Base-by-base conservation (phyloP, 768 basidiomycete genomes). In the Mycena galopus region DNA sequence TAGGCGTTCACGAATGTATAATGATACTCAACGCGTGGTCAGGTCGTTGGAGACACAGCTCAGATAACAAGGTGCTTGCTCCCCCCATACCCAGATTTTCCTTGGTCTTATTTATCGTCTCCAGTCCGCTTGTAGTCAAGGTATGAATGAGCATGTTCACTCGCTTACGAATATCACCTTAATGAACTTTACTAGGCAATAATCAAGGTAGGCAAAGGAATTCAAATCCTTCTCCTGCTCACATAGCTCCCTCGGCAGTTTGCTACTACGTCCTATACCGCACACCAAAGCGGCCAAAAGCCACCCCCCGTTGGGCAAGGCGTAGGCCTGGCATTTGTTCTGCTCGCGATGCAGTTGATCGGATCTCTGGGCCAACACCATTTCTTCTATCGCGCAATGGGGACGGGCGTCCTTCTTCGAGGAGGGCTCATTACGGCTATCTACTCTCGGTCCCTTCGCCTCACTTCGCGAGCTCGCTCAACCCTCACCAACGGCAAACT, bases 221-320 rank as follows among this genome's bases (percentile, higher is more conserved):
- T n/a, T 12, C 19, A 19, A n/a, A 5, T 14, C 42, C 23, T 29
- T 50, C 7, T 11, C 2, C 32, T 25, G n/a, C 42, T 63, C 19
- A 56, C 92, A 92, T 3, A 89, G 88, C 14, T 88, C 95, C 79
- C 44, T 3, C 42, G 92, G 95, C 88, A 85, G 55, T 96, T 95
- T 78, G 89, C 89, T 0, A 85, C 88, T 0, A 80, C 88, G 10
- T 93, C 93, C 0, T 94, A 92, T 69, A 56, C 53, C 47, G 88
- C 83, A 42, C 89, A 87, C 70, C 77, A 77, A 17, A 72, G 78
- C 14, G 85, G 86, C 10, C 73, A 77, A n/a, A 76, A 77, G 7
- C 61, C 73, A 14, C 84, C 84, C 0, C 83, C 74, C 72, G 77
- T 92, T 56, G 91, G 90, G 1, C 79, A 83, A 16, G 92, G 92